Conservation (phyloP, 257 asterid species). For the Avicennia marina region DNA sequence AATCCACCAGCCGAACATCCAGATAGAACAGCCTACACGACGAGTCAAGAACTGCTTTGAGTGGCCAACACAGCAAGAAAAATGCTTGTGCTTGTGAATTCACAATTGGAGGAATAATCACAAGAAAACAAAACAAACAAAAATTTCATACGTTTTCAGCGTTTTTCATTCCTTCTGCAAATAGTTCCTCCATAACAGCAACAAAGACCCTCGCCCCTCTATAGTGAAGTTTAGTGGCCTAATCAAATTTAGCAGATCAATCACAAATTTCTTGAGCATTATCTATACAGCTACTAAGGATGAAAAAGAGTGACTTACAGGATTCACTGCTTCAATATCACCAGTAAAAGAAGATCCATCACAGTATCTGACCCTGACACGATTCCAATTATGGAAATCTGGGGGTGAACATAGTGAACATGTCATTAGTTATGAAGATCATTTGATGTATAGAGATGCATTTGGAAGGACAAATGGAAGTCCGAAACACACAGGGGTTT, state of each 20-base stretch:
- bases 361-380: slow-evolving; percentile 73
- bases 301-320: slow-evolving; percentile 33
- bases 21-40: slow-evolving; percentile 65
- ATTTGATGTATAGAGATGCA: neutral
- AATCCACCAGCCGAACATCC: slow-evolving; percentile 99
- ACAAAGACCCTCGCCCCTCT: slow-evolving; percentile 49
- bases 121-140: too few relatives aligned
- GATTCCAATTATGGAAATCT: slow-evolving; percentile 88
- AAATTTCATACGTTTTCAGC: slow-evolving; percentile 39
- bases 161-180: slow-evolving; percentile 45
- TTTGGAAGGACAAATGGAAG: neutral
- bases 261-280: neutral
- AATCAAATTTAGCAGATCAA: slow-evolving; percentile 5
- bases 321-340: slow-evolving; percentile 71
- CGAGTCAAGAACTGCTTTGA: slow-evolving; percentile 3
- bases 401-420: neutral
- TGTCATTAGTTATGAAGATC: neutral
- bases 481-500: slow-evolving; percentile 59
- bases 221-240: slow-evolving; percentile 43
- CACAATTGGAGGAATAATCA: neutral
- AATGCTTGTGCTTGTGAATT: neutral
- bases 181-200: slow-evolving; percentile 42
- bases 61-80: neutral
- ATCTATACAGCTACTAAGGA: too few relatives aligned
- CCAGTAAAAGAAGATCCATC: slow-evolving; percentile 95